Evolutionary conservation across 2,329 filamentous ascomycete species (phyloP), one percentile per base, ranked within the genome.

Genomic region (Alternaria triticimaculans): DNA sequence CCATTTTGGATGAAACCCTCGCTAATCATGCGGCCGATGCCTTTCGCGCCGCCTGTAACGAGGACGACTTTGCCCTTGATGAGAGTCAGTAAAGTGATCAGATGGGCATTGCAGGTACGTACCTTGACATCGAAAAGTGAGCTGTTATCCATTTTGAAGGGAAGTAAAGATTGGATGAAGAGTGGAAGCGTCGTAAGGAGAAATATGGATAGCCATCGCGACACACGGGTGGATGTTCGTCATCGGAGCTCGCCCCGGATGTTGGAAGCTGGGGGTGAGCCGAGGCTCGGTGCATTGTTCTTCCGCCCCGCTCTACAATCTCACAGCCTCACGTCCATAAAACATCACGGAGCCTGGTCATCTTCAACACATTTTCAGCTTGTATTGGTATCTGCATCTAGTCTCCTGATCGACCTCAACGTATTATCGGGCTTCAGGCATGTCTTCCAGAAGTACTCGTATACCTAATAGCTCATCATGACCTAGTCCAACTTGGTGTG

Each of bases 21-120:
- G 30, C 87, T 86, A 66, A 91, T 91, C 89, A 91, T 91, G 63
- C 86, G 86, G 15, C 89, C 89, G 66, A 91, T 87, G 67, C 88
- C 89, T 74, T 89, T 83, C 5, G 82, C 82, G 33, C 82, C 82
- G 64, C 82, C 82, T 4, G 82, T 84, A 15, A 84, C 76, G 63
- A 84, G 79, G 55, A 84, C 79, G n/a, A 83, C 72, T 74, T 83
- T 83, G 76, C 76, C 80, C 73, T 81, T 2, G 18, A 44, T 18
- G 41, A 45, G 43, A 21, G 43, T 45, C 18, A 45, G 18, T 14
- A 10, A 11, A 11, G 11, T 11, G 41, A 12, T 44, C 41, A 2
- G 9, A 44, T 0, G n/a, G 6, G 5, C 15, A 37, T 15, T 41
- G 23, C 26, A n/a, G n/a, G n/a, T n/a, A n/a, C n/a, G n/a, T 70